Base-by-base conservation (phyloP, 306 rosid genomes). In the Quercus parvula region DNA sequence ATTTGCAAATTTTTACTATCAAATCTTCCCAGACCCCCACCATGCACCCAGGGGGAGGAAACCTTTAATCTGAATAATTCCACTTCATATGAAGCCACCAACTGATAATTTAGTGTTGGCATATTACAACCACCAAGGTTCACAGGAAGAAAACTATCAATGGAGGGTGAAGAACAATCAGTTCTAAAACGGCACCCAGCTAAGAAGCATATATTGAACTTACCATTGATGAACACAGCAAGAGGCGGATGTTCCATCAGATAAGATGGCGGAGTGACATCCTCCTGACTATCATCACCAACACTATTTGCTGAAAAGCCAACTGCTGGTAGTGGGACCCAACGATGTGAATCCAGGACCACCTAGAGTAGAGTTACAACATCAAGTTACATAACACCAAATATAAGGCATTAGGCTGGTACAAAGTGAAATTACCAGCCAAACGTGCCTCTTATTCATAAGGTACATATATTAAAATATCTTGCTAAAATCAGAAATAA, bases 241-340 rank as follows among this genome's bases (percentile, higher is more conserved):
- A 96, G 96, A 77, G 99, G 98, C 13, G 99, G 99, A 88, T 96
- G 98, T 67, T 96, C 99, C 99, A 96, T 96, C 84, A 96, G 87
- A 87, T 81, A 76, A 66, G 99, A 90, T 58, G 98, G 98, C 1
- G 99, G 98, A 77, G 88, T 91, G 79, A 93, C 89, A 80, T 96
- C 98, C 72, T 96, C 98, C 71, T 87, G 97, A 87, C 71, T 90
- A 81, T 90, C 94, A 77, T 91, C 96, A 66, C 95, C 90, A 67
- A 84, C 58, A 70, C 83, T 81, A 76, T 56, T 85, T 15, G 91
- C 69, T 13, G 93, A 81, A 86, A 88, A 96, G 84, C 99, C 99
- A 87, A 96, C 89, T 72, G 92, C 87, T 46, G 99, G 98, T 59
- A 93, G 82, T 70, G 99, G 97, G 80, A 96, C 99, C 99, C 99